Conservation (phyloP, 2,329 filamentous ascomycete species). For the Botryotinia convoluta region DNA sequence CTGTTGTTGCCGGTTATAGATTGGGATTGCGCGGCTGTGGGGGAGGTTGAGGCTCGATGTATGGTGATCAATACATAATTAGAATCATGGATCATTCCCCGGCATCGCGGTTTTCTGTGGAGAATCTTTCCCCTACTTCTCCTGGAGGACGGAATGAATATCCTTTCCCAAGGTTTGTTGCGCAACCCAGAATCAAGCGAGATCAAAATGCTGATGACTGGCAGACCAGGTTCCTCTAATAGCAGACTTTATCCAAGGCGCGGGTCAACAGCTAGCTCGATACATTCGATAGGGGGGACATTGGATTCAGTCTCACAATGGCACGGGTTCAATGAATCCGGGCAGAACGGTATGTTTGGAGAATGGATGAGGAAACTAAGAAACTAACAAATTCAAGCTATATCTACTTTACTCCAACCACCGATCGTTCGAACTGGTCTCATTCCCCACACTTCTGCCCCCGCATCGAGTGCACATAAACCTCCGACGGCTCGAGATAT, state of each 20-base stretch:
- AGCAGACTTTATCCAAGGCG: conserved; percentile 56
- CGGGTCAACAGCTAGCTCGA: conserved; percentile 83
- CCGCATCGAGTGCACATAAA: conserved; percentile 69
- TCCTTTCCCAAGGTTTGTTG: conserved; percentile 53
- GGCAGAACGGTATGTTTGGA: conserved; percentile 68
- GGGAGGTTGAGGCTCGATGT: conserved; percentile 30
- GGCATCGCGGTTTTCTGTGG: conserved; percentile 46
- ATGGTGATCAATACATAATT: conserved; percentile 14
- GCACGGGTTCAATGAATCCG: conserved; percentile 65
- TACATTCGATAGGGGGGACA: conserved; percentile 81
- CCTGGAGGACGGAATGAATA: conserved; percentile 45
- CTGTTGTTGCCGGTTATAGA: not conserved
- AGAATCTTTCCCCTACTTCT: conserved; percentile 46
- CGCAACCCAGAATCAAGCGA: conserved; percentile 39
- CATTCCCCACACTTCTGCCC: conserved; percentile 71
- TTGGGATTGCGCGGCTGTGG: conserved; percentile 23
- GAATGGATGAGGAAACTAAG: not conserved
- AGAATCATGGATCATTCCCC: conserved; percentile 42
- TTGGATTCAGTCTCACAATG: conserved; percentile 65
- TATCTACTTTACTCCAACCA: conserved; percentile 88
- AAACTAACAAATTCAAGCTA: conserved; percentile 54
- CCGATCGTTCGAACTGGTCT: conserved; percentile 88
- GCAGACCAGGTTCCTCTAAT: conserved; percentile 37
- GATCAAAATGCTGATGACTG: conserved; percentile 42
- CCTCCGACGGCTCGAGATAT: conserved; percentile 87